Conservation (phyloP, 345 rosid species). For the Eucalyptus polyanthemos region DNA sequence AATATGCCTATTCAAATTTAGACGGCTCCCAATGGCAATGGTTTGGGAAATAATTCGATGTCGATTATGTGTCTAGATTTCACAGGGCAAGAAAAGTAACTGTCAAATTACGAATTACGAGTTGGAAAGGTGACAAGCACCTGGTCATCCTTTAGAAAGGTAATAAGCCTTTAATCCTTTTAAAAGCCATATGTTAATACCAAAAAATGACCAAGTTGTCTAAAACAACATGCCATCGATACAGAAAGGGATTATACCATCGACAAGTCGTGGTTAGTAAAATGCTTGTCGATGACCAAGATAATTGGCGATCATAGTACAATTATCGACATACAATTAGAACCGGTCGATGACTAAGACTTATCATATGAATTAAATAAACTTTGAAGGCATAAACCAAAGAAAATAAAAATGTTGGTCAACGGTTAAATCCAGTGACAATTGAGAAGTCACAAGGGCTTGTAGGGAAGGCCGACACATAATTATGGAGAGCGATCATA, state of each 20-base stretch:
- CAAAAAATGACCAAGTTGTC: background rate
- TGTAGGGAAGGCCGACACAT: background rate
- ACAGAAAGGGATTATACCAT: background rate
- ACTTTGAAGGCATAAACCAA: background rate
- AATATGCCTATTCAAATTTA: background rate
- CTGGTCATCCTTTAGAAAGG: background rate
- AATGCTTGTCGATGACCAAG: background rate
- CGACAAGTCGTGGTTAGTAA: rapidly evolving
- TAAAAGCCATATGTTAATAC: background rate
- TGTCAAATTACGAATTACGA: background rate
- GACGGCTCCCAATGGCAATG: background rate
- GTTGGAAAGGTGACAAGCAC: background rate
- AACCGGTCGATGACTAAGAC: rapidly evolving
- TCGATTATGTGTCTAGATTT: background rate
- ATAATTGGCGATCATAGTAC: too few species aligned
- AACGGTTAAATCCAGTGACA: background rate
- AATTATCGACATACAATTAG: too few species aligned
- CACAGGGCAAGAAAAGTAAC: background rate
- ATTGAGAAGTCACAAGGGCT: background rate
- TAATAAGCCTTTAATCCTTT: background rate
- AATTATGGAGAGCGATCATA: background rate
- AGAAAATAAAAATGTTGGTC: background rate
- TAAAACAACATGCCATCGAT: background rate
- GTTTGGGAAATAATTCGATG: background rate
- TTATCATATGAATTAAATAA: too few species aligned